These are phyloP conservation scores for Kwoniella pini DNA, from an alignment of 768 basidiomycete species.

Conservation along the genomic window DNA sequence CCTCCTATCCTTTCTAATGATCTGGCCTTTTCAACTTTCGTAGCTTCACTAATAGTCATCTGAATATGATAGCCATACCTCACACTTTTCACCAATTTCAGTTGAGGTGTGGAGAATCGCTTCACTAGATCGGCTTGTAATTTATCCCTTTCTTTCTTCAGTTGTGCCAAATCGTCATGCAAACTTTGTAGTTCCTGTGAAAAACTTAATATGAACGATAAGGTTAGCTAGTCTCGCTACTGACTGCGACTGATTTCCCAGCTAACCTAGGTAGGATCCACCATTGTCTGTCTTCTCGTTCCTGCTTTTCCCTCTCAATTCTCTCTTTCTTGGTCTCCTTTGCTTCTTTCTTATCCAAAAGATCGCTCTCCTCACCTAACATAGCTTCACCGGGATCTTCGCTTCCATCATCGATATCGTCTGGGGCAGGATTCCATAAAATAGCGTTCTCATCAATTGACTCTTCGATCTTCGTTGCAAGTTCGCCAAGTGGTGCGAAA, in stretches of 20 bases:
- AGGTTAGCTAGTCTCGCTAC: background rate
- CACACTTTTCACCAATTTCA: conserved; percentile 14
- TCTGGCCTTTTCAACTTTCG: conserved; percentile 28
- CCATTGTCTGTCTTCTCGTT: conserved; percentile 35
- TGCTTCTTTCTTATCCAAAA: conserved; percentile 2
- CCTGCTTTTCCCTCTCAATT: conserved; percentile 26
- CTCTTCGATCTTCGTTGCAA: conserved; percentile 36
- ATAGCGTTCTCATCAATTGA: conserved; percentile 42
- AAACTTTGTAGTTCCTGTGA: conserved; percentile 26
- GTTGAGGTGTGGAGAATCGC: conserved; percentile 14
- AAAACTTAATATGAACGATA: conserved; percentile 33
- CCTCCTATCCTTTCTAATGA: conserved; percentile 30
- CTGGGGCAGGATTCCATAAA: conserved; percentile 12
- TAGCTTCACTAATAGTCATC: conserved; percentile 29
- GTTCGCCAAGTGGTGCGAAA: conserved; percentile 21
- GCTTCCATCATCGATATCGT: conserved; percentile 26
- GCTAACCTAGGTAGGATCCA: conserved; percentile 46
- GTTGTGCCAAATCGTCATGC: conserved; percentile 21
- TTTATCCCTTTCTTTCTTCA: conserved; percentile 23
- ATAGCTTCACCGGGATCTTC: conserved; percentile 20
- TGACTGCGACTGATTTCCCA: background rate
- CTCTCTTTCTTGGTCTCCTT: conserved; percentile 30
- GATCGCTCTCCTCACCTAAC: background rate
- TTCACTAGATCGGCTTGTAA: conserved; percentile 34
- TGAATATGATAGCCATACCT: conserved; percentile 31